phyloP scores from a whole-genome alignment of 2,329 filamentous ascomycete species.

The Aspergillus flavus region DNA sequence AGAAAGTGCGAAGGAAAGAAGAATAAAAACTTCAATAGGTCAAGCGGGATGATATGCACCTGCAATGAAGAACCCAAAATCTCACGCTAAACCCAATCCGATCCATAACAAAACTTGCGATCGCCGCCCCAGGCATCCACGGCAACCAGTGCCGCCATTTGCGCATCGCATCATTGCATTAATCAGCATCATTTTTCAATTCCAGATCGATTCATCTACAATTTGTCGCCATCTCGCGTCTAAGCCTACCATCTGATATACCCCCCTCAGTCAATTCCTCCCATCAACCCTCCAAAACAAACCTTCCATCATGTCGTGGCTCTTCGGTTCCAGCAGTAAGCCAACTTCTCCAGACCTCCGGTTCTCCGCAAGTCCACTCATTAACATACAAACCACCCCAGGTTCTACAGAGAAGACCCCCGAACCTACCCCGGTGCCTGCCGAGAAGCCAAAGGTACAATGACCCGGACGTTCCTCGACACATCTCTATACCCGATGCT shows the following conservation, averaged over 20 bases:
- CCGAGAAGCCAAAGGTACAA: slow-evolving; percentile 43
- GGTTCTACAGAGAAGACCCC: slow-evolving; percentile 26
- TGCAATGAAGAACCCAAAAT: background rate
- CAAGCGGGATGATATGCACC: background rate
- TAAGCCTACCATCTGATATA: background rate
- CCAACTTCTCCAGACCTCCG: background rate
- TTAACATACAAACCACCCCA: slow-evolving; percentile 8
- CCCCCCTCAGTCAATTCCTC: slow-evolving; percentile 5
- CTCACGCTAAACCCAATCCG: slow-evolving; percentile 9
- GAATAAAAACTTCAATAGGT: background rate
- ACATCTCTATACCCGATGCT: background rate
- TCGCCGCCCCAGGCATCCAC: slow-evolving; percentile 22
- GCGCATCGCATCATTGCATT: slow-evolving; percentile 14
- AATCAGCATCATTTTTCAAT: slow-evolving; percentile 20
- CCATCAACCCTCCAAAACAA: background rate
- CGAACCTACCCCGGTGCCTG: slow-evolving; percentile 24
- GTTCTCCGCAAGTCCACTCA: background rate
- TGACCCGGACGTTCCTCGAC: background rate
- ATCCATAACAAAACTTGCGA: slow-evolving; percentile 10
- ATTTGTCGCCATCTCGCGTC: background rate
- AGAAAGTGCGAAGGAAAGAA: background rate
- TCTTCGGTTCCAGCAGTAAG: slow-evolving; percentile 5
- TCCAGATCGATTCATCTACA: background rate
- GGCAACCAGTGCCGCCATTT: slow-evolving; percentile 25
- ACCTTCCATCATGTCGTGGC: slow-evolving; percentile 5